A percentile compares a stretch with the other conserved stretches of the same genome.
These are phyloP conservation scores for Anacardium occidentale DNA, from an alignment of 345 rosid genomes.

Conservation along the genomic window DNA sequence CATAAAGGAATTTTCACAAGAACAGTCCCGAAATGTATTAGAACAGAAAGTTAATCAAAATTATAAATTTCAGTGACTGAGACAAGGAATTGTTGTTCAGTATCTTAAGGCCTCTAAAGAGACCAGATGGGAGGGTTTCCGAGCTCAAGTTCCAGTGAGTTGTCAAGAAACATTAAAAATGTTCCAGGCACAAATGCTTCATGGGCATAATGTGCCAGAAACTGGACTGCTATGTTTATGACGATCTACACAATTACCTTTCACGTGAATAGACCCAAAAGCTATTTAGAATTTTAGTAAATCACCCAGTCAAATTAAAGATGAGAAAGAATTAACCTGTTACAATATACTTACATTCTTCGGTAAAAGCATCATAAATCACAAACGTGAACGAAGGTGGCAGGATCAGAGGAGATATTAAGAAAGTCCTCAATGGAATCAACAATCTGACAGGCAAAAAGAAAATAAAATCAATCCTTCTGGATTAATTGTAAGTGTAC, in stretches of 20 bases:
- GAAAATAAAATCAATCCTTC: neutral
- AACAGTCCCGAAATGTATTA: neutral
- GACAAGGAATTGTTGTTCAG: neutral
- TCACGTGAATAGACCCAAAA: neutral
- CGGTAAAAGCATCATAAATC: neutral
- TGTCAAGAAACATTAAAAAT: neutral
- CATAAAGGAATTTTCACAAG: neutral
- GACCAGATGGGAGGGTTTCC: neutral
- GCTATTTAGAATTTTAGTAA: neutral
- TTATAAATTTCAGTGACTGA: neutral
- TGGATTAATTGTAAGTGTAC: neutral
- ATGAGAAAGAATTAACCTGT: neutral
- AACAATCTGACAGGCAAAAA: slow-evolving; percentile 22
- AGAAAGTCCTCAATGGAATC: slow-evolving; percentile 18
- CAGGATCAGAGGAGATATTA: slow-evolving; percentile 30
- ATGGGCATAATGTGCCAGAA: neutral
- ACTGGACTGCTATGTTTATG: neutral
- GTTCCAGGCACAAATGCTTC: neutral
- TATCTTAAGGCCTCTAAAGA: neutral
- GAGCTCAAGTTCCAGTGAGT: neutral
- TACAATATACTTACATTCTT: neutral
- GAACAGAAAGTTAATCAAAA: neutral
- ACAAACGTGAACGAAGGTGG: slow-evolving; percentile 59
- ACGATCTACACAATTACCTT: too few species aligned
- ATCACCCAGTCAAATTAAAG: neutral